Percentiles rank a stretch among this genome's conserved stretches.
These are phyloP conservation scores for Ganoderma meredithae DNA, from an alignment of 1,284 basidiomycete genomes.

Conservation along the genomic window DNA sequence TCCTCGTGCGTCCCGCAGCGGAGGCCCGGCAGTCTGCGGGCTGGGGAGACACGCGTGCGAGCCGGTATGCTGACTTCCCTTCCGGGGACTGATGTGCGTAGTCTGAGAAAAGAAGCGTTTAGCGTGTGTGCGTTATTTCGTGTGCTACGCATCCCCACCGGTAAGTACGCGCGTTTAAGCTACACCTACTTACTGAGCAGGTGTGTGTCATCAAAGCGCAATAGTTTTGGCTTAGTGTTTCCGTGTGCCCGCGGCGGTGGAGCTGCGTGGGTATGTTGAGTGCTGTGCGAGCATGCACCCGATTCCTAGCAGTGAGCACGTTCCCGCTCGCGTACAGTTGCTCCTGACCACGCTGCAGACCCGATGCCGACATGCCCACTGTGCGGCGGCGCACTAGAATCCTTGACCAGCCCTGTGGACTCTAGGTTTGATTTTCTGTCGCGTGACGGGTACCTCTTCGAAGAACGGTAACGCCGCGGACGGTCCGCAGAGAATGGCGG, in stretches of 20 bases:
- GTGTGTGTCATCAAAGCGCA: background rate
- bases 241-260: conserved; percentile 1
- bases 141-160: background rate
- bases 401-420: background rate
- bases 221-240: conserved; percentile 3
- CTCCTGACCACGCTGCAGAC: background rate
- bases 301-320: background rate
- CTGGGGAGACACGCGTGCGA: background rate
- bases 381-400: background rate
- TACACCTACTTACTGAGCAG: background rate
- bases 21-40: background rate
- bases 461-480: background rate
- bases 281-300: background rate
- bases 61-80: background rate
- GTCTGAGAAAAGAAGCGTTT: background rate
- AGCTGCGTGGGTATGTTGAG: background rate
- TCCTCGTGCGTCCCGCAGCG: background rate
- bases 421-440: conserved; percentile 2
- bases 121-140: background rate
- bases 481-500: background rate
- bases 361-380: background rate
- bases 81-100: background rate
- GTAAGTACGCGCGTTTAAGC: background rate
- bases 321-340: background rate
- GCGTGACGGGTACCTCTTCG: background rate